phyloP scores from a whole-genome alignment of 257 asterid genomes.

The Solanum lignicaule region DNA sequence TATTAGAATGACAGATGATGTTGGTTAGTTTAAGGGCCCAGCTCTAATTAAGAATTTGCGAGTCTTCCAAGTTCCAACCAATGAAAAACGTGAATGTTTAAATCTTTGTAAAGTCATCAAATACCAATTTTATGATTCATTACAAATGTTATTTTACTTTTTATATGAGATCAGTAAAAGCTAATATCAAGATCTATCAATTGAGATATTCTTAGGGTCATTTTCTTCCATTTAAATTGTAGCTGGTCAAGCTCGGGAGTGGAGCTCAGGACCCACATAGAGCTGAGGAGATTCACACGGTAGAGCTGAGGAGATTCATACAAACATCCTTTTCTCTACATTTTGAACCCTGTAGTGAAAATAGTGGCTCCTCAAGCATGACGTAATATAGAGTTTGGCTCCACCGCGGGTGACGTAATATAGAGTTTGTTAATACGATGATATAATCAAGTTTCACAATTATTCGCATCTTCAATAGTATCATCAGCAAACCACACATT shows the following conservation, averaged over 20 bases:
- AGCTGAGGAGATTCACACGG: too few species aligned
- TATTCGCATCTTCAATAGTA: not conserved
- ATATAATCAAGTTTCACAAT: not conserved
- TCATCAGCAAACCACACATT: not conserved
- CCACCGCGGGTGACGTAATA: not conserved
- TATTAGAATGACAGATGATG: not conserved
- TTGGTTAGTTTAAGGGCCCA: not conserved
- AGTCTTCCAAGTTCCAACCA: not conserved
- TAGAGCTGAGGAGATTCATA: too few species aligned
- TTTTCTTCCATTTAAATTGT: not conserved
- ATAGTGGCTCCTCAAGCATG: not conserved
- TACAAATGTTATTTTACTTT: not conserved
- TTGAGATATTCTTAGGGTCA: not conserved
- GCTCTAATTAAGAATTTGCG: not conserved
- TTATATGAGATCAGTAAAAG: too few species aligned
- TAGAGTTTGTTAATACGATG: not conserved
- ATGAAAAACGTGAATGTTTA: not conserved
- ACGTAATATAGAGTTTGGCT: not conserved
- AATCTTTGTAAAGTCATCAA: not conserved
- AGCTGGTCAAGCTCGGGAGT: not conserved
- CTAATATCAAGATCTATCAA: not conserved
- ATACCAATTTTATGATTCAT: not conserved
- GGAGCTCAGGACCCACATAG: too few species aligned
- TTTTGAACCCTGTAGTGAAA: not conserved
- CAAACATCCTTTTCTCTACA: not conserved